Evolutionary conservation across 495 filamentous ascomycete species (phyloP).

Genomic region (Lasiosphaeria miniovina): DNA sequence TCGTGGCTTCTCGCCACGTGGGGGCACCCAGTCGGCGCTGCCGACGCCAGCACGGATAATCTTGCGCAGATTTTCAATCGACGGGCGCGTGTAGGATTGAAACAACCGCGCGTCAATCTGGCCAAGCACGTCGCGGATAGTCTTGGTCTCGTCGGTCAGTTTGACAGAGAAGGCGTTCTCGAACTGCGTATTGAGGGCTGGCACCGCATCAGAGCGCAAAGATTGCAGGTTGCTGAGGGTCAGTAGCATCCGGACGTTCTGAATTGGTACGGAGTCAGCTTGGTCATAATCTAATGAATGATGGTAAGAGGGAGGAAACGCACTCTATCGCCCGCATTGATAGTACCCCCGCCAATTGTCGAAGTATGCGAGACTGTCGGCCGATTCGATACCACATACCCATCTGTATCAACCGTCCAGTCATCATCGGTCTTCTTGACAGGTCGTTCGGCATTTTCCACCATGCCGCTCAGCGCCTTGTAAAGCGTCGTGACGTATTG

Average conservation of each 20-base stretch:
- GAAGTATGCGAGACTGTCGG: conserved; percentile 25
- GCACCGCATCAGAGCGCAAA: conserved; percentile 72
- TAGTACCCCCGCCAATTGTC: conserved; percentile 46
- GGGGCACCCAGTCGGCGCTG: conserved; percentile 66
- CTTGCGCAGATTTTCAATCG: conserved; percentile 55
- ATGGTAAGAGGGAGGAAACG: conserved; percentile 28
- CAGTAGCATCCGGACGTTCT: conserved; percentile 89
- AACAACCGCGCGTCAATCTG: conserved; percentile 90
- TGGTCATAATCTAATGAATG: background rate
- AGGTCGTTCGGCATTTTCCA: conserved; percentile 85
- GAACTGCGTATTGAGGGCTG: conserved; percentile 79
- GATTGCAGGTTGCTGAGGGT: conserved; percentile 86
- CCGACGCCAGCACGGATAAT: conserved; percentile 70
- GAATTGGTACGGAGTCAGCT: background rate
- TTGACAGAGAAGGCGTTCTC: conserved; percentile 87
- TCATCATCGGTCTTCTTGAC: conserved; percentile 57
- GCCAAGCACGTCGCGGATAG: conserved; percentile 79
- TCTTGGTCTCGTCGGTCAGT: conserved; percentile 85
- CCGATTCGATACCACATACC: conserved; percentile 28
- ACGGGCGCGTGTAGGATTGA: conserved; percentile 80
- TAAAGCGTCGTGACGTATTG: conserved; percentile 91
- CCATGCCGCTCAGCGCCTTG: conserved; percentile 87
- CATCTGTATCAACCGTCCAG: conserved; percentile 50
- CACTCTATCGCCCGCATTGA: conserved; percentile 70
- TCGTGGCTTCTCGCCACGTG: conserved; percentile 56